Evolutionary conservation across 176 grass and related monocot genomes (phyloP).

Genomic region (Juncus inflexus): DNA sequence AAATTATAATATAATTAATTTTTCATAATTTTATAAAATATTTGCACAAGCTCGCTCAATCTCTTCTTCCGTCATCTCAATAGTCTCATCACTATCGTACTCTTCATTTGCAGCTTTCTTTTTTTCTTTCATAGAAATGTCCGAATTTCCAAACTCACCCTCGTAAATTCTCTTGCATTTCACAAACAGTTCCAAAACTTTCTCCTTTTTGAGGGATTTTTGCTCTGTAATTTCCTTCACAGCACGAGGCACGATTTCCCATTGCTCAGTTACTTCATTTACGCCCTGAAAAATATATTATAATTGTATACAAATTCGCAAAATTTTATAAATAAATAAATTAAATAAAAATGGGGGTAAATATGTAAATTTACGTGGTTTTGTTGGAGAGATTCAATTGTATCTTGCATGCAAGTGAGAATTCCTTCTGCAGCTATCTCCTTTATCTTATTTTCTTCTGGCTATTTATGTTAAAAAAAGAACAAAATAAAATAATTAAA

Average conservation of each 20-base stretch:
- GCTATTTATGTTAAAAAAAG: constrained; percentile 41
- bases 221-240: constrained; percentile 49
- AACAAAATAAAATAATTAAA: constrained; percentile 9
- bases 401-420: constrained; percentile 84
- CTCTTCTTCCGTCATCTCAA: constrained; percentile 95
- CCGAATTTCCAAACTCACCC: constrained; percentile 37
- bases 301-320: constrained; percentile 6
- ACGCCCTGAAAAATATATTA: constrained; percentile 48
- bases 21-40: constrained; percentile 31
- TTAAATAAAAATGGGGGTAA: too few species aligned
- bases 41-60: constrained; percentile 59
- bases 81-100: constrained; percentile 72
- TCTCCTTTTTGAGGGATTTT: constrained; percentile 33
- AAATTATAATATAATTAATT: background rate
- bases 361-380: constrained; percentile 49
- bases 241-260: constrained; percentile 73
- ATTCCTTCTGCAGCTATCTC: constrained; percentile 81
- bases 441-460: constrained; percentile 68
- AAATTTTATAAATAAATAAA: too few species aligned
- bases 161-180: constrained; percentile 79
- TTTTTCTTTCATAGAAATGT: constrained; percentile 11
- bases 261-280: constrained; percentile 53
- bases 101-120: constrained; percentile 32
- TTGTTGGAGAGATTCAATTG: constrained; percentile 72
- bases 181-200: constrained; percentile 43